Conservation (phyloP, 1,284 basidiomycete species). For the Gomphus bonarii region DNA sequence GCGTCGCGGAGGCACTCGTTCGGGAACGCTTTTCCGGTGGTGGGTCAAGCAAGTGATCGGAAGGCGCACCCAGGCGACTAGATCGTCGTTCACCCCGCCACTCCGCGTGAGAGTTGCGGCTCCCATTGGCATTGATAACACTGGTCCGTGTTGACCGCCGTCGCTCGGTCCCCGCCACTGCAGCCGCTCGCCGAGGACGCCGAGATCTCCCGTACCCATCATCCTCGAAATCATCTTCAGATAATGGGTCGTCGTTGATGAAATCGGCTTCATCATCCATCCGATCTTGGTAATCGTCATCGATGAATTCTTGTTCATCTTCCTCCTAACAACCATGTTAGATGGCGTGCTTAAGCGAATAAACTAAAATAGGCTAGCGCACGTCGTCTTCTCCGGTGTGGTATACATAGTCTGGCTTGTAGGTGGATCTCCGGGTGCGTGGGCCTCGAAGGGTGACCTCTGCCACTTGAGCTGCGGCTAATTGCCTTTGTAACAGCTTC, state of each 20-base stretch:
- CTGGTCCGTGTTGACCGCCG: conserved; percentile 54
- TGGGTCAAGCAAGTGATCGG: conserved; percentile 35
- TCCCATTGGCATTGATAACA: conserved; percentile 38
- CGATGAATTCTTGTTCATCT: conserved; percentile 7
- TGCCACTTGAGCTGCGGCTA: conserved; percentile 61
- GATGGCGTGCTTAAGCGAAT: not conserved
- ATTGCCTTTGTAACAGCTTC: conserved; percentile 56
- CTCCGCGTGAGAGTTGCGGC: conserved; percentile 39
- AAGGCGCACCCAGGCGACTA: conserved; percentile 45
- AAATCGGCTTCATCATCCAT: conserved; percentile 18
- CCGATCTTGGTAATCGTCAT: conserved; percentile 8
- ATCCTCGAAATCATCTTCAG: conserved; percentile 24
- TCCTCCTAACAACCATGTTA: conserved; percentile 6
- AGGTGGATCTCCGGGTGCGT: conserved; percentile 57
- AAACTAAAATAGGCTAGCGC: conserved; percentile 18
- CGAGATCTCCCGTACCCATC: conserved; percentile 49
- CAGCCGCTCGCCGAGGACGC: conserved; percentile 24
- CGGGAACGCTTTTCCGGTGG: conserved; percentile 55
- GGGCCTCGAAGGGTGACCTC: conserved; percentile 46
- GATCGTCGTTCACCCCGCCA: conserved; percentile 71
- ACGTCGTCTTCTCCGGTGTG: conserved; percentile 52
- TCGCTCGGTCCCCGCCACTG: conserved; percentile 23
- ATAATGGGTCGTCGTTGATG: conserved; percentile 22
- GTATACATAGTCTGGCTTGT: conserved; percentile 70
- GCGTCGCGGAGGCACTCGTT: conserved; percentile 28